Evolutionary conservation across 2,329 filamentous ascomycete genomes (phyloP).

Genomic region (Xylariales sp.): DNA sequence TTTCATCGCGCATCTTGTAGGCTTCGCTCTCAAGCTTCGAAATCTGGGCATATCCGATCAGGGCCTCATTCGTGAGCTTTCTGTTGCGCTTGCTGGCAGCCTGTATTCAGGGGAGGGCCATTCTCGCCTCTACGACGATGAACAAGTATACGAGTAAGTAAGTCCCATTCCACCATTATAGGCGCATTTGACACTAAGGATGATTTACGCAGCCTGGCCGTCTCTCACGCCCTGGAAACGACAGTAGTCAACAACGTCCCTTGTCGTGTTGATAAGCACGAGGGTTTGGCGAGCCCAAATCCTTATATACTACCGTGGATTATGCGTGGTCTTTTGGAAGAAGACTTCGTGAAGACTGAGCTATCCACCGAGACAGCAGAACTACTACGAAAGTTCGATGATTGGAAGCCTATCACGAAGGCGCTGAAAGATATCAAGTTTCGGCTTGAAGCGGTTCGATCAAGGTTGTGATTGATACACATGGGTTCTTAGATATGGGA

Average conservation of each 20-base stretch:
- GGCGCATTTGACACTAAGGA: background rate
- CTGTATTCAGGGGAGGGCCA: conserved; percentile 92
- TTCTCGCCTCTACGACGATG: conserved; percentile 87
- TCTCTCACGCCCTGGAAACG: conserved; percentile 71
- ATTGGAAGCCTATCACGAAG: conserved; percentile 88
- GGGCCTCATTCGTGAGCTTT: conserved; percentile 86
- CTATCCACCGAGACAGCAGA: conserved; percentile 72
- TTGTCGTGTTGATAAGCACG: conserved; percentile 48
- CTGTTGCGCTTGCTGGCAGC: conserved; percentile 81
- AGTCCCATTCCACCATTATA: conserved; percentile 12
- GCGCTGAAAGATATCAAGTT: conserved; percentile 95
- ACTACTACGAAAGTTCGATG: conserved; percentile 82
- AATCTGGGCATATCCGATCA: conserved; percentile 93
- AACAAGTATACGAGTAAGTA: conserved; percentile 71
- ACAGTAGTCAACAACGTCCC: conserved; percentile 45
- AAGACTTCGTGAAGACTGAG: conserved; percentile 82
- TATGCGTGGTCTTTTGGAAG: conserved; percentile 88
- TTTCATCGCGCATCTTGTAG: conserved; percentile 89
- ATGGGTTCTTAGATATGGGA: no score
- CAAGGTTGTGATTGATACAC: conserved; percentile 56
- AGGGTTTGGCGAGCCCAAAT: conserved; percentile 56
- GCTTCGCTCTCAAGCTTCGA: conserved; percentile 87
- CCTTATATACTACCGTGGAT: conserved; percentile 94
- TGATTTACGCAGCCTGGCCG: conserved; percentile 47
- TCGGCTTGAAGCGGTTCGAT: conserved; percentile 83